Conservation (phyloP, 192 early-diverging fungal species). For the Gigaspora rosea region DNA sequence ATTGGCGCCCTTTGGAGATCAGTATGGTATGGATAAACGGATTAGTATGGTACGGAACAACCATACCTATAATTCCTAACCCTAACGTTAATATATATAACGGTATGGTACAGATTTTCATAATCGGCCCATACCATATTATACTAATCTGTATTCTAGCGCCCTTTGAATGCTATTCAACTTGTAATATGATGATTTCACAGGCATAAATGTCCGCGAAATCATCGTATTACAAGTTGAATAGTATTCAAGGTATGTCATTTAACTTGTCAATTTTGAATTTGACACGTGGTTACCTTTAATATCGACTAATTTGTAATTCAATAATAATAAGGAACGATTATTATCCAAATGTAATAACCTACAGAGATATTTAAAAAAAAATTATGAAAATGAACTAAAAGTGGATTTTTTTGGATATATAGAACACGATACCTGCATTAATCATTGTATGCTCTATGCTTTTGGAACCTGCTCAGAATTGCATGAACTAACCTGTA, state of each 20-base stretch:
- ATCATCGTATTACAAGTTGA: not conserved
- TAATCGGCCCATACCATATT: no score
- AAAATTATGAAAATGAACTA: not conserved
- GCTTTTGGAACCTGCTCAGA: not conserved
- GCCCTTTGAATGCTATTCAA: no score
- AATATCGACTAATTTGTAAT: not conserved
- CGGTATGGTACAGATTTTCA: no score
- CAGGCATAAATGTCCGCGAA: no score
- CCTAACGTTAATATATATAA: no score
- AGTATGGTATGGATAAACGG: no score
- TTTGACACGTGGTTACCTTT: not conserved
- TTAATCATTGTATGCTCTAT: slow-evolving; percentile 5
- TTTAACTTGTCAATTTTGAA: not conserved
- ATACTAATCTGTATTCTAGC: no score
- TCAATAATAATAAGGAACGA: not conserved
- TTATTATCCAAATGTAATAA: not conserved
- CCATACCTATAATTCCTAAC: no score
- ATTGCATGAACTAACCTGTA: not conserved
- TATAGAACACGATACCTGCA: not conserved
- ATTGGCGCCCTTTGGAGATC: no score
- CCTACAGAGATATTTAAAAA: not conserved
- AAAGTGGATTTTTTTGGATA: not conserved
- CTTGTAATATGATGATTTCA: no score
- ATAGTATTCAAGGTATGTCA: not conserved
- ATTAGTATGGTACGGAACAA: no score